Base-by-base conservation (phyloP, 129 eudicot species). In the Arctium minus region DNA sequence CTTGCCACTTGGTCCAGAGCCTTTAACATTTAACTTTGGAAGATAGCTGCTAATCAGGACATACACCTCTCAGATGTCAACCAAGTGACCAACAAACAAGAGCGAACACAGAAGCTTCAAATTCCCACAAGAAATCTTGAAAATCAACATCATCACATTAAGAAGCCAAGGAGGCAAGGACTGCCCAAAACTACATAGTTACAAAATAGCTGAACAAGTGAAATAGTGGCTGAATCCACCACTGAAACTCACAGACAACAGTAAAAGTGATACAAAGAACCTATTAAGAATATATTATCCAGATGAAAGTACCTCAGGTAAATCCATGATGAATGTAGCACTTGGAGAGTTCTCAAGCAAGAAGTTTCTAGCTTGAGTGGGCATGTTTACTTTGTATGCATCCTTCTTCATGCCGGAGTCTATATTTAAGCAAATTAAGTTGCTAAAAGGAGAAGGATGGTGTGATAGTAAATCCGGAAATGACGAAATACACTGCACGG, bases 401-500 rank as follows among this genome's bases (percentile, higher is more conserved):
- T 72, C 76, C 44, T 9, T 37, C 12, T 13, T 72, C 76, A 37
- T 36, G 69, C 67, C 7, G n/a, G 75, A 80, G 82, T 79, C 76
- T 30, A 80, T 72, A 36, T 53, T 44, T 12, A 80, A 18, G 71
- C 29, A 31, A 17, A 48, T 33, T 62, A 80, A 46, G 83, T 80
- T 80, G 50, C 72, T 8, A 12, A 80, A 80, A 48, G 78, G 83
- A 46, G 83, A 80, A 46, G 72, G 77, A 11, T 3, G 27, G 37
- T n/a, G 35, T 0, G 77, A 80, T 17, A 78, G 3, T 78, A 78
- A 36, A 36, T 64, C 73, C 12, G 81, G 81, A 37, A 78, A 78
- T 36, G 73, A 22, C 2, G 81, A 78, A 78, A 78, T n/a, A 78
- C 81, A 78, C 72, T 78, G 81, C 74, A 78, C 37, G 64, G 8